phyloP scores from a whole-genome alignment of 2,329 filamentous ascomycete genomes.

The Coniella vitis region DNA sequence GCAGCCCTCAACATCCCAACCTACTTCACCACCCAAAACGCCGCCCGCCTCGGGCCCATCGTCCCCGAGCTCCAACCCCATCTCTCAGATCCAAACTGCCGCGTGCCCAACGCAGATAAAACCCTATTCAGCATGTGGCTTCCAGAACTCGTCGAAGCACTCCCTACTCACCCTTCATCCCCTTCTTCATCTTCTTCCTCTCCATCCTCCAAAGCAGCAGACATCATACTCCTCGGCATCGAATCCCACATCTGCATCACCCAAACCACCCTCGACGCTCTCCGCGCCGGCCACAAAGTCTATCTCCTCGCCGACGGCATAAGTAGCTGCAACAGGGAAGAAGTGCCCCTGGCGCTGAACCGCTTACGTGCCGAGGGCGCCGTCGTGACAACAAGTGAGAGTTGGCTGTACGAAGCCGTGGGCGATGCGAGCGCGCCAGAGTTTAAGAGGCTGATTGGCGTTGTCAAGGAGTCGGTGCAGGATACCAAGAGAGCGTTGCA shows the following conservation, averaged over 20 bases:
- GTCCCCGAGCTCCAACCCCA: slow-evolving; percentile 61
- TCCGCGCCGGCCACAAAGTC: slow-evolving; percentile 68
- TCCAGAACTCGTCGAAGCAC: slow-evolving; percentile 50
- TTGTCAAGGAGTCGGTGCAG: slow-evolving; percentile 71
- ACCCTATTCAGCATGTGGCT: slow-evolving; percentile 85
- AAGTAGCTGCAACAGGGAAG: slow-evolving; percentile 76
- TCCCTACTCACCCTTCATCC: slow-evolving; percentile 18
- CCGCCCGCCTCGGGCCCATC: slow-evolving; percentile 69
- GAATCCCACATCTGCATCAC: slow-evolving; percentile 92
- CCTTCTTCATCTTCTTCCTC: slow-evolving; percentile 16
- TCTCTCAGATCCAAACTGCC: slow-evolving; percentile 39
- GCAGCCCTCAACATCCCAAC: slow-evolving; percentile 67
- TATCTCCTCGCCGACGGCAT: slow-evolving; percentile 88
- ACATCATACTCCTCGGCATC: slow-evolving; percentile 79
- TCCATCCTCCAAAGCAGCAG: slow-evolving; percentile 27
- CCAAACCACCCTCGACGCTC: slow-evolving; percentile 80
- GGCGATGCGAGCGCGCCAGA: slow-evolving; percentile 68
- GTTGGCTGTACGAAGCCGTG: slow-evolving; percentile 82
- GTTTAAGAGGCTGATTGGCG: slow-evolving; percentile 65
- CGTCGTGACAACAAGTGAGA: slow-evolving; percentile 76
- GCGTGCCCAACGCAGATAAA: slow-evolving; percentile 62
- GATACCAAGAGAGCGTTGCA: slow-evolving; percentile 65
- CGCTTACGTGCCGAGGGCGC: slow-evolving; percentile 67
- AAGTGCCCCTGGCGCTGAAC: slow-evolving; percentile 72
- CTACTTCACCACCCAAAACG: slow-evolving; percentile 80